Conservation (phyloP, 768 basidiomycete genomes). For the Leccinum olivaceopallidum region DNA sequence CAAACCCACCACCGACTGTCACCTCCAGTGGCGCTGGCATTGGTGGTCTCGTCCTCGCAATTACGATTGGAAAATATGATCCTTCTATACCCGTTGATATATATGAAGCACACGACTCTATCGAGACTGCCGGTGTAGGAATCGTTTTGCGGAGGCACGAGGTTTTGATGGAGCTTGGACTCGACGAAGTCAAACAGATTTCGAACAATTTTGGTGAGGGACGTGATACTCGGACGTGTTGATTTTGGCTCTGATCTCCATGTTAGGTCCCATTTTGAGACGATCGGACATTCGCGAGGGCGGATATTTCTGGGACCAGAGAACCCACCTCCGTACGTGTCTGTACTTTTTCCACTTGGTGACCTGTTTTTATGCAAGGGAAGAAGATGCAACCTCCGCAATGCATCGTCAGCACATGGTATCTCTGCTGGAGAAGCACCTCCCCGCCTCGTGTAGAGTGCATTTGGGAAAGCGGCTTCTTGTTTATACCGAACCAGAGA, state of each 20-base stretch:
- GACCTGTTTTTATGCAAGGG: background rate
- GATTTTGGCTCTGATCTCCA: background rate
- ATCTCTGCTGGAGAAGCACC: constrained; percentile 14
- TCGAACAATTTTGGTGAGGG: constrained; percentile 16
- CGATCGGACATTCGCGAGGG: constrained; percentile 33
- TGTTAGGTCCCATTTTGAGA: no score
- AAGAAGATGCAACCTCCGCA: constrained; percentile 7
- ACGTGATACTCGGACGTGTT: constrained; percentile 3
- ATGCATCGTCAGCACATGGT: constrained; percentile 28
- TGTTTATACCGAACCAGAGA: constrained; percentile 10
- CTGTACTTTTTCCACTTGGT: background rate
- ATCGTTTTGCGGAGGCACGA: constrained; percentile 46
- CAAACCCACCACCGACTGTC: background rate
- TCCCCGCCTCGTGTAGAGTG: constrained; percentile 20
- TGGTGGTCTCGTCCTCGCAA: constrained; percentile 44
- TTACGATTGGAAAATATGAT: constrained; percentile 36
- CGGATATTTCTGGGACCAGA: constrained; percentile 33
- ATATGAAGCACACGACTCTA: constrained; percentile 45
- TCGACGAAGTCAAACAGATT: constrained; percentile 34
- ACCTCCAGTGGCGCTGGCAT: constrained; percentile 39
- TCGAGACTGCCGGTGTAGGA: constrained; percentile 42
- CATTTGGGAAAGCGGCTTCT: constrained; percentile 22
- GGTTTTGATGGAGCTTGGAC: constrained; percentile 43
- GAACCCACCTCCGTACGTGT: constrained; percentile 21
- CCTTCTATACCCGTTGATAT: constrained; percentile 37